These are phyloP conservation scores for Anisodus acutangulus DNA, from an alignment of 257 asterid species.

Conservation along the genomic window DNA sequence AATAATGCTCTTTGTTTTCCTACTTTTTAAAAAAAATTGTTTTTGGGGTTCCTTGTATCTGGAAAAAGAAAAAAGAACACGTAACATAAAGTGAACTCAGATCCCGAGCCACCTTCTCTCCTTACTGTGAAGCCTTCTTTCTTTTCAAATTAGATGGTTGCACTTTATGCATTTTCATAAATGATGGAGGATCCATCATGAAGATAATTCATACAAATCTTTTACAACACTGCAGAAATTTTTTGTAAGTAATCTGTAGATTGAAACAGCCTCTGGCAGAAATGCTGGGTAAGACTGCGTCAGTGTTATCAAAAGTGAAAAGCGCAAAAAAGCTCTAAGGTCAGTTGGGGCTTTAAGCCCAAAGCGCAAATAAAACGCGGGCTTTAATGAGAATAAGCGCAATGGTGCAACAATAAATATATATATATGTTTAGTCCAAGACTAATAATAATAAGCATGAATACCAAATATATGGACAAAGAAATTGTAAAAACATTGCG, in stretches of 20 bases:
- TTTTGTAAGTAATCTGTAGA: neutral
- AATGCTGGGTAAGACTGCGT: too few species aligned
- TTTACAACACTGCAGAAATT: neutral
- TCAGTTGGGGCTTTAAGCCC: too few species aligned
- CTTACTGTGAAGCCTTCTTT: neutral
- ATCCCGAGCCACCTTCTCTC: neutral
- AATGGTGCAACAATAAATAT: too few species aligned
- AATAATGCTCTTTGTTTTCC: neutral
- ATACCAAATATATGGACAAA: too few species aligned
- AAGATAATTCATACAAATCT: neutral
- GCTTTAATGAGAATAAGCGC: too few species aligned
- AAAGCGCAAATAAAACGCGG: too few species aligned
- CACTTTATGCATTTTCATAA: neutral
- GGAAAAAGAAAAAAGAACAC: neutral
- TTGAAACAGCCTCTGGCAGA: too few species aligned
- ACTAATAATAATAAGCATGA: too few species aligned
- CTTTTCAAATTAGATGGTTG: neutral
- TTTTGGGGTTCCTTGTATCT: neutral
- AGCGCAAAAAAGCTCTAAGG: too few species aligned
- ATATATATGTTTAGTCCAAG: too few species aligned
- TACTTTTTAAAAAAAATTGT: neutral
- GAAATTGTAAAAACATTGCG: too few species aligned
- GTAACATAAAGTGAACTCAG: slow-evolving; percentile 1
- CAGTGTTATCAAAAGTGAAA: too few species aligned
- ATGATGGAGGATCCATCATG: neutral